Evolutionary conservation across 73 alveolate species (phyloP).

Genomic region (Paramecium tetraurelia): DNA sequence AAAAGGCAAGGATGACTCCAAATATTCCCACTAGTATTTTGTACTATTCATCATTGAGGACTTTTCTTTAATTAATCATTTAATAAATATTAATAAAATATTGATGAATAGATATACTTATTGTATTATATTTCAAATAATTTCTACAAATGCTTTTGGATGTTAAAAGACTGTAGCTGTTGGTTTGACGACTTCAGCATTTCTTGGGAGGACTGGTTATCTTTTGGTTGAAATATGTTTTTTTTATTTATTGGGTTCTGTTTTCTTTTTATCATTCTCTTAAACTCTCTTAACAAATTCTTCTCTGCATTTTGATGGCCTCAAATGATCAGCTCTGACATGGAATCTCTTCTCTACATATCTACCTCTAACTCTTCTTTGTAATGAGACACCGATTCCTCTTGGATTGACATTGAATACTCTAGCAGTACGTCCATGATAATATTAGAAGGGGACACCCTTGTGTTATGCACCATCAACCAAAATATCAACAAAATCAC

Average conservation of each 20-base stretch:
- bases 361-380: slow-evolving; percentile 85
- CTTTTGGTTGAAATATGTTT: slow-evolving; percentile 63
- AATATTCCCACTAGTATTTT: background rate
- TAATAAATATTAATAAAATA: background rate
- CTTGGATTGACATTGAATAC: slow-evolving; percentile 87
- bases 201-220: slow-evolving; percentile 59
- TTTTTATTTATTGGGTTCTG: slow-evolving; percentile 65
- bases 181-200: slow-evolving; percentile 57
- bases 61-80: slow-evolving; percentile 17
- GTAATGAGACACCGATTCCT: slow-evolving; percentile 81
- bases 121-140: slow-evolving; percentile 46
- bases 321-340: slow-evolving; percentile 89
- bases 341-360: slow-evolving; percentile 87
- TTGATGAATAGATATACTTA: slow-evolving; percentile 21
- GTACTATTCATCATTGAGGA: background rate
- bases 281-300: slow-evolving; percentile 94
- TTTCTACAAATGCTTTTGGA: slow-evolving; percentile 60
- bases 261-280: slow-evolving; percentile 80
- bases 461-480: slow-evolving; percentile 91
- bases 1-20: background rate
- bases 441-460: slow-evolving; percentile 89
- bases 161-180: slow-evolving; percentile 50
- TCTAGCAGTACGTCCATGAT: slow-evolving; percentile 93
- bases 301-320: slow-evolving; percentile 94
- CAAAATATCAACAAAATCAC: slow-evolving; percentile 90